Evolutionary conservation across 1,139 yeast genomes (phyloP), one percentile per base, ranked within the genome.

Genomic region (Kluyveromyces sp.): DNA sequence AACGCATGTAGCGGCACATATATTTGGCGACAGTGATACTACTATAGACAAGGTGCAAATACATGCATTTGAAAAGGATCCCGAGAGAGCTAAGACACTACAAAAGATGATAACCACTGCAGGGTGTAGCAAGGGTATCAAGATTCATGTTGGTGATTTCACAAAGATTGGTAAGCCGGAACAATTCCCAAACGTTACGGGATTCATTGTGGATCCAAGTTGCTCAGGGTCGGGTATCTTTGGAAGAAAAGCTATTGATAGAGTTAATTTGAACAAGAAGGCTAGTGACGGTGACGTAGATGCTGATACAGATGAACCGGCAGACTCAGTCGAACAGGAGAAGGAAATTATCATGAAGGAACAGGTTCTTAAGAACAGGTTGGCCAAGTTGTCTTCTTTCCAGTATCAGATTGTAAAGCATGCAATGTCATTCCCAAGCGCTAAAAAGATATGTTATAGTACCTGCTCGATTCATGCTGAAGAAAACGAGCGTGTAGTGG

Each of bases 221-320:
- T 92, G 99, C 64, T 87, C 96, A 33, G 99, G 99, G 0, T 85
- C 95, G 42, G 99, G 99, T 3, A 92, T 92, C 43, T 92, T 90
- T 68, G 97, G 97, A 7, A 72, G 97, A 32, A 58, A 61, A 43
- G 58, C 58, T 39, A 54, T 60, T 4, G 65, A 60, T 42, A 52
- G 57, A 7, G 52, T 57, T 10, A 63, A 62, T 39, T 53, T 53
- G 31, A 56, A 55, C 28, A 61, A 56, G 37, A 10, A 10, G 21
- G 21, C 21, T 15, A 15, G 21, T 15, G 21, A 15, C 21, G 10
- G 25, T 34, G 25, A 34, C 2, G 10, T 31, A 45, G 42, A 42
- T 2, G 43, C 38, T 3, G 60, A 58, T 26, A 43, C 52, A 45
- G 55, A 53, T 4, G 55, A 53, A 34, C 56, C 56, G 56, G 73